A percentile compares a stretch with the other conserved stretches of the same genome.
Evolutionary conservation across 306 rosid genomes (phyloP).

Genomic region (Mimosa pudica): DNA sequence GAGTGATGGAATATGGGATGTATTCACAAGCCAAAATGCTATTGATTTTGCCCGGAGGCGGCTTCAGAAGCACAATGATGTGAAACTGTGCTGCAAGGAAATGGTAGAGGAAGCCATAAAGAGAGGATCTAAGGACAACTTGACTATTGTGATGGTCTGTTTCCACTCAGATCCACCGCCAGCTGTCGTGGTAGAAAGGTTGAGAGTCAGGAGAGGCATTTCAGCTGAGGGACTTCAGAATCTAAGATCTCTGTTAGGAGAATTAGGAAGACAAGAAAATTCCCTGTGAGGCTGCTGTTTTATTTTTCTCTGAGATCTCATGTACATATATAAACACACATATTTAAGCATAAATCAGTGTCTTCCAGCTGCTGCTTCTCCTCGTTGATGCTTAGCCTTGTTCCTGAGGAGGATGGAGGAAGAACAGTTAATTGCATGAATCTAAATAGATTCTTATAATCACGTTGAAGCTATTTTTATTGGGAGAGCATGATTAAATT

Average conservation of each 20-base stretch:
- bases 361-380: conserved; percentile 8
- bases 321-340: not conserved
- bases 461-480: not conserved
- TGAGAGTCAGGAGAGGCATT: conserved; percentile 60
- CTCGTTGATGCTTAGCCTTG: conserved; percentile 12
- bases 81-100: conserved; percentile 59
- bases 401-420: conserved; percentile 31
- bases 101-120: conserved; percentile 62
- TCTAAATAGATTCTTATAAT: conserved; percentile 11
- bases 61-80: conserved; percentile 68
- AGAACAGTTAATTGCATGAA: conserved; percentile 11
- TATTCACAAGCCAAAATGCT: conserved; percentile 60
- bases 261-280: conserved; percentile 37
- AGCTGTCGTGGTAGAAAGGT: conserved; percentile 44
- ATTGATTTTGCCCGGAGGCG: conserved; percentile 59
- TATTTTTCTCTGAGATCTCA: not conserved
- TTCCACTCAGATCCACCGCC: conserved; percentile 65
- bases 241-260: conserved; percentile 50
- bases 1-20: conserved; percentile 73
- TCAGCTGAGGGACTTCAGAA: conserved; percentile 68
- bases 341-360: conserved; percentile 32
- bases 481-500: conserved; percentile 19
- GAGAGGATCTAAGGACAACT: conserved; percentile 56
- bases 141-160: conserved; percentile 61
- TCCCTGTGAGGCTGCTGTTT: conserved; percentile 10